Evolutionary conservation across 305 asterid species (phyloP).

Genomic region (Lippia alba): DNA sequence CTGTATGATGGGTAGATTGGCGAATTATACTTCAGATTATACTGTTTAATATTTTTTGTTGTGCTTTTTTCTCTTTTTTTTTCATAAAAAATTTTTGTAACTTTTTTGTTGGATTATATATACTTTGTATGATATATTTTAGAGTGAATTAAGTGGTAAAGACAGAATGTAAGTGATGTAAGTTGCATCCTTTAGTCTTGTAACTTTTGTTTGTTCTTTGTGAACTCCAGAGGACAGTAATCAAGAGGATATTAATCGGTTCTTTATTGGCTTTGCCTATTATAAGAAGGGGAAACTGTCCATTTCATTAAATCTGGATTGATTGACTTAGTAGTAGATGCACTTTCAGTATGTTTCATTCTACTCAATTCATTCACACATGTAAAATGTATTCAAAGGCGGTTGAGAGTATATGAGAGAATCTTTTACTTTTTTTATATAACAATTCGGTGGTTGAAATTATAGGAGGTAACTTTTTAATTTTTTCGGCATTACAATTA

Average conservation of each 20-base stretch:
- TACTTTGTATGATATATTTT: neutral
- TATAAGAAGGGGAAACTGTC: no score
- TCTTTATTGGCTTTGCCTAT: neutral
- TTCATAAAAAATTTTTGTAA: slow-evolving; percentile 1
- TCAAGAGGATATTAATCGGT: slow-evolving; percentile 1
- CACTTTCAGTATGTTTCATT: no score
- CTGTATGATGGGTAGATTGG: neutral
- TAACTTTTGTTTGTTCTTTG: slow-evolving; percentile 1
- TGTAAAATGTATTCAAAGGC: no score
- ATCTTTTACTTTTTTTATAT: no score
- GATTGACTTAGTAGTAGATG: no score
- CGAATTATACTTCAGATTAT: neutral
- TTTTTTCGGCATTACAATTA: no score
- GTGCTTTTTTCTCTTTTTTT: no score
- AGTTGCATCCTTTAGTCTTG: neutral
- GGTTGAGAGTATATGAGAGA: no score
- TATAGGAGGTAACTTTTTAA: no score
- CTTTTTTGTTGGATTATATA: slow-evolving; percentile 4
- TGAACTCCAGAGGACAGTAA: slow-evolving; percentile 6
- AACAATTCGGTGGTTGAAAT: no score
- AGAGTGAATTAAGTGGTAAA: neutral
- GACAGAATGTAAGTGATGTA: neutral
- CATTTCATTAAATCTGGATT: no score
- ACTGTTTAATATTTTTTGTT: neutral
- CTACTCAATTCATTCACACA: no score